Evolutionary conservation across 2,329 filamentous ascomycete genomes (phyloP).

Genomic region (Alternaria sp.): DNA sequence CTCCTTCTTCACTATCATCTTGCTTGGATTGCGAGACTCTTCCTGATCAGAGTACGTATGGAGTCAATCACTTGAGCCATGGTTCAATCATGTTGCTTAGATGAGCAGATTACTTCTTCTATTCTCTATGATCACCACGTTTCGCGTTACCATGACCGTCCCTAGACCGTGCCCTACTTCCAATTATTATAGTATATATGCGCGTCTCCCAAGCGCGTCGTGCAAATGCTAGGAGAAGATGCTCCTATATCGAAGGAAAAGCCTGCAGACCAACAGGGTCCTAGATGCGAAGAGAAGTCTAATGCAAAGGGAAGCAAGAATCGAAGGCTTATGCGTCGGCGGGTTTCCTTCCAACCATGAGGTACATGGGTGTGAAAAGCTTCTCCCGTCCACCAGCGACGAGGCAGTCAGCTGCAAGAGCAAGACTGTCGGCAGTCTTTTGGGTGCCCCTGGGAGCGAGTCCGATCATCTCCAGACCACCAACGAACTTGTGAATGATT

Average conservation of each 20-base stretch:
- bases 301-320: conserved; percentile 27
- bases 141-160: conserved; percentile 35
- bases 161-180: conserved; percentile 21
- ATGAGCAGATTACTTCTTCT: conserved; percentile 11
- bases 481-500: conserved; percentile 78
- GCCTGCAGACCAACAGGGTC: conserved; percentile 24
- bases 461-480: conserved; percentile 75
- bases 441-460: conserved; percentile 84
- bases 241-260: conserved; percentile 24
- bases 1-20: not conserved
- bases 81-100: not conserved
- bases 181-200: conserved; percentile 41
- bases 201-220: conserved; percentile 24
- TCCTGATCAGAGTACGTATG: not conserved
- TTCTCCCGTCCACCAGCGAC: conserved; percentile 87
- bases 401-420: conserved; percentile 80
- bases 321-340: conserved; percentile 33
- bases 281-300: conserved; percentile 25
- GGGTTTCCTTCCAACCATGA: conserved; percentile 96
- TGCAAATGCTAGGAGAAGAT: conserved; percentile 26
- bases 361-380: conserved; percentile 98
- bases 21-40: too few species aligned
- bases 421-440: conserved; percentile 93
- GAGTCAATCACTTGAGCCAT: too few species aligned
- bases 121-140: conserved; percentile 14